Conservation (phyloP, 805 yeast species). For the Blastobotrys peoriensis region DNA sequence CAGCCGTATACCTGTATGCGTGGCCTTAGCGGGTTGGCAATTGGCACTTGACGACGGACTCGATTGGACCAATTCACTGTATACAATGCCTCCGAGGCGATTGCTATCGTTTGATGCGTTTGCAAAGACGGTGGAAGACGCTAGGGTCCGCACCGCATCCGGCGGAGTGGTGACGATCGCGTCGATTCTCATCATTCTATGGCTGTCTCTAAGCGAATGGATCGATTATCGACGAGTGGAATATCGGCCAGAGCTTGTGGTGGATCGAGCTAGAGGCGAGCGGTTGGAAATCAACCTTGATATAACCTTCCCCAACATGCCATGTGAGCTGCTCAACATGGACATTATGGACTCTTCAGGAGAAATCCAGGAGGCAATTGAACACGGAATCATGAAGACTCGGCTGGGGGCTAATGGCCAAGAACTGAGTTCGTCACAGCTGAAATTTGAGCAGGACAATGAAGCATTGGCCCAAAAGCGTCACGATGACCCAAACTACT, state of each 20-base stretch:
- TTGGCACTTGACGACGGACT: too few relatives aligned
- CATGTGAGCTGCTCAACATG: slow-evolving; percentile 72
- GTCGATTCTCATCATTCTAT: slow-evolving; percentile 54
- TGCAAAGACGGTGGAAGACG: slow-evolving; percentile 91
- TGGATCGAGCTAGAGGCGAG: slow-evolving; percentile 61
- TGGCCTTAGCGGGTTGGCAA: too few relatives aligned
- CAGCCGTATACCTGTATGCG: too few relatives aligned
- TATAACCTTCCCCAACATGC: slow-evolving; percentile 74
- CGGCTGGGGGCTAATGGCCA: slow-evolving; percentile 54
- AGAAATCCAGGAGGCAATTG: slow-evolving; percentile 69
- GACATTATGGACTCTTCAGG: slow-evolving; percentile 90
- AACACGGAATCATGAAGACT: slow-evolving; percentile 64
- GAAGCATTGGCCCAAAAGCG: slow-evolving; percentile 25
- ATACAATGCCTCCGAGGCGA: slow-evolving; percentile 17
- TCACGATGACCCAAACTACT: slow-evolving; percentile 41
- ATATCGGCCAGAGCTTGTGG: slow-evolving; percentile 77
- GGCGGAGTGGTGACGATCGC: slow-evolving; percentile 85
- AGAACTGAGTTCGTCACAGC: slow-evolving; percentile 39
- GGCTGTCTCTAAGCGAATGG: slow-evolving; percentile 71
- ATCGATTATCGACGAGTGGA: slow-evolving; percentile 60
- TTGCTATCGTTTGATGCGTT: slow-evolving; percentile 78
- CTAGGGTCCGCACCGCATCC: slow-evolving; percentile 75
- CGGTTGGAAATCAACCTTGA: slow-evolving; percentile 76
- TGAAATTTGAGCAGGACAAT: slow-evolving; percentile 24
- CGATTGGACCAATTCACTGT: too few relatives aligned